Evolutionary conservation across 2,329 filamentous ascomycete species (phyloP).

Genomic region (Fusarium sp.): DNA sequence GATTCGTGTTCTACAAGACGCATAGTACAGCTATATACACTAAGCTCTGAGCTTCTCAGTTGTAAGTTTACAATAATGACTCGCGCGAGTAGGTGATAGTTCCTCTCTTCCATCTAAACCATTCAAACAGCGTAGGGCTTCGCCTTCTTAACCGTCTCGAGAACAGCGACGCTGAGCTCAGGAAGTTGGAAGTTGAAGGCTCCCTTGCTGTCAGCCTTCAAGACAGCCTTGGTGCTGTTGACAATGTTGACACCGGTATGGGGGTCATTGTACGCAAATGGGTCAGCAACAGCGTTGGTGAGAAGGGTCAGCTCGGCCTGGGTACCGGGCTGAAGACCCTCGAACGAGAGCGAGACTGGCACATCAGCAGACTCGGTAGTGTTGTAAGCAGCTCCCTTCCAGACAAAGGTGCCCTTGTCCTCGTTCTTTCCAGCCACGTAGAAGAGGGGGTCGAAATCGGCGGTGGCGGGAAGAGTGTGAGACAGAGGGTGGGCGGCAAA

Average conservation of each 20-base stretch:
- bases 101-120: neutral
- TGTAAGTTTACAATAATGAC: neutral
- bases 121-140: conserved; percentile 8
- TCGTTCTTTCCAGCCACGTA: conserved; percentile 60
- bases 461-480: conserved; percentile 56
- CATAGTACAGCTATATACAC: too few relatives aligned
- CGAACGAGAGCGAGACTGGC: conserved; percentile 57
- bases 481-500: conserved; percentile 57
- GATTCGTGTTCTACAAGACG: too few relatives aligned
- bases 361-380: conserved; percentile 56
- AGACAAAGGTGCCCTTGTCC: conserved; percentile 53
- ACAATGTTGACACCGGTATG: conserved; percentile 60
- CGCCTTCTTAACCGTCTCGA: conserved; percentile 53
- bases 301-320: conserved; percentile 57
- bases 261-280: conserved; percentile 57
- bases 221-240: conserved; percentile 49
- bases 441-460: conserved; percentile 57
- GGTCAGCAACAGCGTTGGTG: conserved; percentile 52
- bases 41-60: too few relatives aligned
- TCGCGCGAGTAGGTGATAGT: neutral
- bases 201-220: conserved; percentile 57
- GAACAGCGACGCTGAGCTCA: conserved; percentile 63
- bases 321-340: conserved; percentile 52
- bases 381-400: conserved; percentile 64
- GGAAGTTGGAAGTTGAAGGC: conserved; percentile 62